Conservation (phyloP, 2,329 filamentous ascomycete genomes). For the Exophiala calicioides region DNA sequence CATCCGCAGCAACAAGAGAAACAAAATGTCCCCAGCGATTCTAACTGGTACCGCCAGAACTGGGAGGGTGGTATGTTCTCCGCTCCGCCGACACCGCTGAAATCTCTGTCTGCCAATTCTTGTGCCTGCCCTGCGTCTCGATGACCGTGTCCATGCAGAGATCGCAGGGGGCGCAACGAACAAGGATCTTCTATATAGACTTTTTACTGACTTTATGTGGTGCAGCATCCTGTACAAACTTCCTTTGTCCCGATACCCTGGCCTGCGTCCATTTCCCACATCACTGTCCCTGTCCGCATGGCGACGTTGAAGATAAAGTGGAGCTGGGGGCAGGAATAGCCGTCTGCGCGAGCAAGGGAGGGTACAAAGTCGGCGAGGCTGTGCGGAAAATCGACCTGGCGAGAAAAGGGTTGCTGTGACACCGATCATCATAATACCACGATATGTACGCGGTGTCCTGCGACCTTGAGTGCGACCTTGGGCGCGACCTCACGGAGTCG, state of each 20-base stretch:
- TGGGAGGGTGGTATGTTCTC: conserved; percentile 52
- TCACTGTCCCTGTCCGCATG: conserved; percentile 91
- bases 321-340: conserved; percentile 55
- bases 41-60: conserved; percentile 71
- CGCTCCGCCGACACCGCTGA: background rate
- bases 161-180: too few relatives aligned
- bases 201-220: conserved; percentile 26
- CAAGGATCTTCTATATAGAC: background rate
- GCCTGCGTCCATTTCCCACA: conserved; percentile 96
- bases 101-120: too few relatives aligned
- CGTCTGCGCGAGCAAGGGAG: conserved; percentile 51
- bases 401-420: conserved; percentile 50
- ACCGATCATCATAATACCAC: background rate
- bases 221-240: conserved; percentile 82
- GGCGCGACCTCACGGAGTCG: too few relatives aligned
- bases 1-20: conserved; percentile 60
- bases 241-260: conserved; percentile 90
- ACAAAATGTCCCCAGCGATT: conserved; percentile 83
- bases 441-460: background rate
- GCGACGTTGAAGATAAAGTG: conserved; percentile 73
- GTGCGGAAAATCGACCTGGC: conserved; percentile 52
- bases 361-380: conserved; percentile 50
- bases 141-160: too few relatives aligned
- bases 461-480: too few relatives aligned
- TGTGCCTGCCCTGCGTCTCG: too few relatives aligned